Evolutionary conservation across 192 early-diverging fungal species (phyloP), one percentile per base, ranked within the genome.

Genomic region (Coemansia sp.): DNA sequence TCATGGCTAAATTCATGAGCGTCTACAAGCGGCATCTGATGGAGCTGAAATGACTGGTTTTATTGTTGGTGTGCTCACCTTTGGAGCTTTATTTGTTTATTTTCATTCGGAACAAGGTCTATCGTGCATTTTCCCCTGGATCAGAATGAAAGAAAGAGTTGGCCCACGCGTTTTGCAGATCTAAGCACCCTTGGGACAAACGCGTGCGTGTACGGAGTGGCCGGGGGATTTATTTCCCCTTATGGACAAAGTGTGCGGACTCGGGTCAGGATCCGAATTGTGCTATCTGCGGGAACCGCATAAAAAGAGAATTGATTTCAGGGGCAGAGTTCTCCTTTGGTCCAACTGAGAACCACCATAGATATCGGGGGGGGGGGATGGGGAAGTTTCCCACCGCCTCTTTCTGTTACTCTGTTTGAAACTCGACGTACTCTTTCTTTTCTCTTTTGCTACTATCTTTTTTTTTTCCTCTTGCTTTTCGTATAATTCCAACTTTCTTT

Each of bases 1-100:
- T 95, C 81, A 88, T 92, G 30, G 93, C 93, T 43, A 90, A 90
- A 69, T 87, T 96, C 60, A 98, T 99, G 95, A 89, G 89, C 43
- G 70, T 93, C 10, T 98, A 96, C 84, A 94, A 94, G 77, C 80
- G 88, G 82, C 93, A 91, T 49, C 66, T 75, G 75, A 78, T 81
- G 78, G 72, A 73, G 51, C 55, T 52, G 21, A 55, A 24, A 21
- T 73, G 51, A 67, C 16, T 73, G 51, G 52, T 45, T 30, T 49
- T 60, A 8, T 53, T 57, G 51, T 53, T 26, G 51, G 1, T 11
- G 24, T 26, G 39, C 1, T 30, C 30, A 30, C 30, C 3, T 30
- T 30, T 30, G 30, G 30, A 30, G 30, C 30, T 30, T 2, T 30
- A 3, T 30, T 30, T 30, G 30, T 30, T 30, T 30, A 2, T 30